Evolutionary conservation across 140 eudicot genomes (phyloP).

Genomic region (Bidens hawaiensis): DNA sequence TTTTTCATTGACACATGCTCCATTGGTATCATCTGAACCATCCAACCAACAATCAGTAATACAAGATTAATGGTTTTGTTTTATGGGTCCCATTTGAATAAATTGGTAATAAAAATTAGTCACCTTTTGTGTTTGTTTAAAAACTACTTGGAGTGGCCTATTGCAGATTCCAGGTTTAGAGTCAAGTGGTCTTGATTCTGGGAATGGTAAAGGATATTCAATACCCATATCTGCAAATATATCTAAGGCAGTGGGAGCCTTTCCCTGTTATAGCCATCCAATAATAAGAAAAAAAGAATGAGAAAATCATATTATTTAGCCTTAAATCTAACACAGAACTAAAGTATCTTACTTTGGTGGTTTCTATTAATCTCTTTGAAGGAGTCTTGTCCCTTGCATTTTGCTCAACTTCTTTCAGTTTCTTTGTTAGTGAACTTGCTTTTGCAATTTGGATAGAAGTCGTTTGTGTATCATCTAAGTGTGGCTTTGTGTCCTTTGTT

Average conservation of each 20-base stretch:
- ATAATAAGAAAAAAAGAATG: not conserved
- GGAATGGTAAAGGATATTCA: conserved; percentile 54
- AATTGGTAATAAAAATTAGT: not conserved
- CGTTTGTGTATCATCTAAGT: conserved; percentile 56
- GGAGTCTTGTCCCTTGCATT: conserved; percentile 23
- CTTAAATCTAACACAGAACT: not conserved
- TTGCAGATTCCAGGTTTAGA: conserved; percentile 69
- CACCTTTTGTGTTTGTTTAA: conserved; percentile 69
- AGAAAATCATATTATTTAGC: conserved; percentile 1
- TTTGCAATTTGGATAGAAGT: conserved; percentile 16
- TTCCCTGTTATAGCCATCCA: conserved; percentile 46
- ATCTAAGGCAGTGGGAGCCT: conserved; percentile 35
- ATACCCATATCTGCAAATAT: conserved; percentile 51
- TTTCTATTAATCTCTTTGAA: conserved; percentile 22
- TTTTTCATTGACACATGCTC: conserved; percentile 68
- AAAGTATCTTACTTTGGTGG: conserved; percentile 37
- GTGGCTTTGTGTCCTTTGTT: conserved; percentile 77
- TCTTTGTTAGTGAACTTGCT: conserved; percentile 19
- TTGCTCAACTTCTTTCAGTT: conserved; percentile 53
- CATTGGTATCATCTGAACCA: conserved; percentile 67
- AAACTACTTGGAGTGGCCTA: conserved; percentile 50
- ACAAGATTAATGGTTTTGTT: not conserved
- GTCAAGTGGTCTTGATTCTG: conserved; percentile 66
- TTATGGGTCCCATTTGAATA: not conserved
- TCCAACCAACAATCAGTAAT: conserved; percentile 6